Percentiles rank a stretch among this genome's conserved stretches.
Conservation (phyloP, 2,329 filamentous ascomycete genomes). For the Orbilia oligospora region DNA sequence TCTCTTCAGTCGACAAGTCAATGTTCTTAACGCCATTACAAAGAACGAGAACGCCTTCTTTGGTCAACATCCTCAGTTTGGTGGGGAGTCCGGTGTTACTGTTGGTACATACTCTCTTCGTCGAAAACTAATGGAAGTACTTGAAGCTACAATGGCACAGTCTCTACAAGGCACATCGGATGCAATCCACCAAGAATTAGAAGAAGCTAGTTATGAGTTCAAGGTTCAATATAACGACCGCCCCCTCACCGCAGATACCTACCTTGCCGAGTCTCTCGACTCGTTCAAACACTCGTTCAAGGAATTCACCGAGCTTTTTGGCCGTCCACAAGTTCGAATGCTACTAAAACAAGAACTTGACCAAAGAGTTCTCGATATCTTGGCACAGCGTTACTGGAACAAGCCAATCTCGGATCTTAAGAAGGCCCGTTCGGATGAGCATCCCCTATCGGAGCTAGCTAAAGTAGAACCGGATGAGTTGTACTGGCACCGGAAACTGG, state of each 20-base stretch:
- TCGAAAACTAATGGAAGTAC: conserved; percentile 95
- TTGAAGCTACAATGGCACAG: conserved; percentile 96
- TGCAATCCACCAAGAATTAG: conserved; percentile 92
- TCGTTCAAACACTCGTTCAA: conserved; percentile 99
- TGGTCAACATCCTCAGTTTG: conserved; percentile 80
- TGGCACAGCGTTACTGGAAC: conserved; percentile 97
- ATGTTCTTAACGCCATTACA: conserved; percentile 83
- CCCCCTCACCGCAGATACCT: conserved; percentile 93
- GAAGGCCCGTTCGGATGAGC: conserved; percentile 77
- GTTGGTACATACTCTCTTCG: conserved; percentile 89
- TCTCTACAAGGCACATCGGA: conserved; percentile 91
- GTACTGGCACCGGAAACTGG: conserved; percentile 94
- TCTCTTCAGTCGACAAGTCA: conserved; percentile 79
- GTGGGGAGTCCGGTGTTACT: conserved; percentile 75
- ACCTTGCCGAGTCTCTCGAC: conserved; percentile 93
- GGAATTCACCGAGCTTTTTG: conserved; percentile 89
- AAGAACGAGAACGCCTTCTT: conserved; percentile 93
- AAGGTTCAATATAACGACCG: conserved; percentile 99
- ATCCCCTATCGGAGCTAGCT: conserved; percentile 78
- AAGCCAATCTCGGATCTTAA: conserved; percentile 85
- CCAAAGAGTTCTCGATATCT: conserved; percentile 91
- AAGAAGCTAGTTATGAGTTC: conserved; percentile 98
- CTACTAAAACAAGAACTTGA: conserved; percentile 93
- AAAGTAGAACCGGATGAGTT: conserved; percentile 87
- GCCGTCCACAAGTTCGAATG: conserved; percentile 87